Conservation (phyloP, 441 rosid species). For the Erysimum cheiri region DNA sequence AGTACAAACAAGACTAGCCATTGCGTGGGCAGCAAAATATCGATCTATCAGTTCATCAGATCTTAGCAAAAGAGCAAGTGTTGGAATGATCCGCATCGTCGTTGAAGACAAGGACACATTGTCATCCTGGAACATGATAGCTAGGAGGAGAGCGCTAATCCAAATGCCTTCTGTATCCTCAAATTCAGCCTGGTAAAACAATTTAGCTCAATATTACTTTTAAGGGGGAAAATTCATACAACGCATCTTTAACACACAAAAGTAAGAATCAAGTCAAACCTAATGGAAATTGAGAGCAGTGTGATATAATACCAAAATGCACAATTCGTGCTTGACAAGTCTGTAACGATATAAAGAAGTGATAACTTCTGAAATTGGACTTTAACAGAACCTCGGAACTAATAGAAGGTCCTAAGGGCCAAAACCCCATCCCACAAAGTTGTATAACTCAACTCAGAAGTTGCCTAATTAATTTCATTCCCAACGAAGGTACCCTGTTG, state of each 20-base stretch:
- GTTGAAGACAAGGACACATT: constrained; percentile 81
- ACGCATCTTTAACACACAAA: constrained; percentile 30
- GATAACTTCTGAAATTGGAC: background rate
- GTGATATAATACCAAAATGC: constrained; percentile 15
- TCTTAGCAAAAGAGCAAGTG: constrained; percentile 81
- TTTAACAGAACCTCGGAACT: constrained; percentile 20
- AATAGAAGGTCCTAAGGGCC: constrained; percentile 14
- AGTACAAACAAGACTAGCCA: constrained; percentile 89
- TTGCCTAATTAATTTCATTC: constrained; percentile 22
- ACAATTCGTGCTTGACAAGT: constrained; percentile 65
- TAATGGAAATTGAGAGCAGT: constrained; percentile 26
- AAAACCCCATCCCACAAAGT: constrained; percentile 5
- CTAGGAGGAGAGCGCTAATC: constrained; percentile 93
- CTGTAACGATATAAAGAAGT: constrained; percentile 44
- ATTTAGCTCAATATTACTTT: constrained; percentile 35
- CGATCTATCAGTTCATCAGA: constrained; percentile 87
- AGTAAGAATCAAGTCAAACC: constrained; percentile 31
- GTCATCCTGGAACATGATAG: constrained; percentile 94
- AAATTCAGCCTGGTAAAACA: constrained; percentile 69
- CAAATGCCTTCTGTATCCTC: constrained; percentile 89
- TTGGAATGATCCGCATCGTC: constrained; percentile 83
- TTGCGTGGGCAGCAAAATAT: constrained; percentile 96
- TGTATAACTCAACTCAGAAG: constrained; percentile 18
- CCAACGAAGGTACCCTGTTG: constrained; percentile 24
- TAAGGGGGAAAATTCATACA: constrained; percentile 17